A percentile compares a stretch with the other conserved stretches of the same genome.
Evolutionary conservation across 768 basidiomycete species (phyloP).

Genomic region (Goffeauzyma gilvescens): DNA sequence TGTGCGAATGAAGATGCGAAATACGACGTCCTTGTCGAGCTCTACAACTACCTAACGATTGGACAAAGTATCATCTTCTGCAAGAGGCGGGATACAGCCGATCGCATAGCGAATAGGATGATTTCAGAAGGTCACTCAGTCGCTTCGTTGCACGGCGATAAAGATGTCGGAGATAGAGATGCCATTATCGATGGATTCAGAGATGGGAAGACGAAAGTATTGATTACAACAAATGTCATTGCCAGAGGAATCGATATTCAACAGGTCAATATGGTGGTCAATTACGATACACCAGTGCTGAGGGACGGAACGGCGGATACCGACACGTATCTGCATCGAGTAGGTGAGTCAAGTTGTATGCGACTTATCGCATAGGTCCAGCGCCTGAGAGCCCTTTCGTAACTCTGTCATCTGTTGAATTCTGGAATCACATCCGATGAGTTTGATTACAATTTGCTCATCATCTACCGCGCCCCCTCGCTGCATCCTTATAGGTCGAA

Average conservation of each 20-base stretch:
- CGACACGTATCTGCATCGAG: slow-evolving; percentile 95
- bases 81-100: slow-evolving; percentile 82
- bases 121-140: slow-evolving; percentile 85
- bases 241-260: slow-evolving; percentile 95
- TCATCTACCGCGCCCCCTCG: neutral
- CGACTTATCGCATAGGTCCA: neutral
- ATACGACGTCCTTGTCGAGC: slow-evolving; percentile 78
- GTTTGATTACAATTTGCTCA: neutral
- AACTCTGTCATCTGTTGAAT: too few relatives aligned
- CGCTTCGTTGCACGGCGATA: slow-evolving; percentile 83
- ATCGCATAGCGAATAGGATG: slow-evolving; percentile 79
- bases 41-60: slow-evolving; percentile 79
- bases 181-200: slow-evolving; percentile 83
- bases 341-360: slow-evolving; percentile 43
- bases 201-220: slow-evolving; percentile 83
- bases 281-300: slow-evolving; percentile 68
- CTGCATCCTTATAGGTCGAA: slow-evolving; percentile 86
- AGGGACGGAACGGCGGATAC: slow-evolving; percentile 55
- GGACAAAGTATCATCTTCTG: slow-evolving; percentile 99
- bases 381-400: too few relatives aligned
- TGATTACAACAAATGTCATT: slow-evolving; percentile 98
- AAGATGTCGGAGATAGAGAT: slow-evolving; percentile 77
- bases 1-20: slow-evolving; percentile 78
- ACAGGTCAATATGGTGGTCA: slow-evolving; percentile 99
- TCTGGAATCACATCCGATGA: neutral